Evolutionary conservation across 495 filamentous ascomycete genomes (phyloP).

Genomic region (Xylaria castorea): DNA sequence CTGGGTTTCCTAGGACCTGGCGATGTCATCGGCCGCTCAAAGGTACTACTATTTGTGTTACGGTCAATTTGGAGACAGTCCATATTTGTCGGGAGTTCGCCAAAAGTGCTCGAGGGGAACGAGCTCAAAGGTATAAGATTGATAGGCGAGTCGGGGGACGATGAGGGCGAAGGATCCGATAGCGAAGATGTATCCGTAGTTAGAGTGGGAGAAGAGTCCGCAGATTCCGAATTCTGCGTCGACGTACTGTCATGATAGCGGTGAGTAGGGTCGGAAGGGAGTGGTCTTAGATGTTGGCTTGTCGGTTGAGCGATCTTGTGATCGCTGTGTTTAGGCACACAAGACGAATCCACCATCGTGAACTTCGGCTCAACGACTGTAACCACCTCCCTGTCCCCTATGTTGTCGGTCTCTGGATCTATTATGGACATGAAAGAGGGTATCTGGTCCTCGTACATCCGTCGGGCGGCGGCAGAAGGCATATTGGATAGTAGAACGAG

Average conservation of each 20-base stretch:
- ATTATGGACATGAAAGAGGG: constrained; percentile 77
- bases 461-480: constrained; percentile 60
- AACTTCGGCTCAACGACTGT: constrained; percentile 53
- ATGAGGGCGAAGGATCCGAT: constrained; percentile 89
- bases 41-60: constrained; percentile 40
- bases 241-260: constrained; percentile 73
- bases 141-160: constrained; percentile 86
- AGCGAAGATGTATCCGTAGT: constrained; percentile 87
- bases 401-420: constrained; percentile 55
- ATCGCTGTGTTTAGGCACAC: constrained; percentile 30
- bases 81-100: constrained; percentile 51
- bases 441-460: constrained; percentile 69
- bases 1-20: constrained; percentile 78
- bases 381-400: constrained; percentile 53
- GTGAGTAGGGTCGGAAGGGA: constrained; percentile 52
- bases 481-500: constrained; percentile 47
- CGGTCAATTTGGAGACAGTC: constrained; percentile 42
- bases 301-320: constrained; percentile 25
- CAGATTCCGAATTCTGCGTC: constrained; percentile 81
- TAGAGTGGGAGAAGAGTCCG: constrained; percentile 90
- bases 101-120: constrained; percentile 57
- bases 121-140: constrained; percentile 65
- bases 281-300: constrained; percentile 46
- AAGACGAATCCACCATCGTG: constrained; percentile 49
- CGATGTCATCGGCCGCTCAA: constrained; percentile 64